Evolutionary conservation across 2,329 filamentous ascomycete species (phyloP).

Genomic region (Phyllosticta citribraziliensis): DNA sequence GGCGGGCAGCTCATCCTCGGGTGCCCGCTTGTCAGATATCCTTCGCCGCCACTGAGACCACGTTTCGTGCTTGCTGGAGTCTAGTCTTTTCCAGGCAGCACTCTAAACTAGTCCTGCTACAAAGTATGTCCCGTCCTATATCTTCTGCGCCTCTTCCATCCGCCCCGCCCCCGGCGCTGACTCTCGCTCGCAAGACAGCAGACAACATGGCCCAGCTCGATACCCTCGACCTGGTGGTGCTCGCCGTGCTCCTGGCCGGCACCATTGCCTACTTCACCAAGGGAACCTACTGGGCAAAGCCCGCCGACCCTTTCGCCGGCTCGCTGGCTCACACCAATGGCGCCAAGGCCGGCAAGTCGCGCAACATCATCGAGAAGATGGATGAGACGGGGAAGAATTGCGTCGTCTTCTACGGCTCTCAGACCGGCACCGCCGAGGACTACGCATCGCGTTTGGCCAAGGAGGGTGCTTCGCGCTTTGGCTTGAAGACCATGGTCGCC

Average conservation of each 20-base stretch:
- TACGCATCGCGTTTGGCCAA: conserved; percentile 94
- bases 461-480: conserved; percentile 92
- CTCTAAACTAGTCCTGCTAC: neutral
- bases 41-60: conserved; percentile 7
- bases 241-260: conserved; percentile 72
- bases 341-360: conserved; percentile 70
- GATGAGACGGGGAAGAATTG: conserved; percentile 94
- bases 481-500: conserved; percentile 94
- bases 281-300: conserved; percentile 82
- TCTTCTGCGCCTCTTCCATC: neutral
- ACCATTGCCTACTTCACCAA: conserved; percentile 97
- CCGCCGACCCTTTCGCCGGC: conserved; percentile 78
- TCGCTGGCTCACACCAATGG: conserved; percentile 58
- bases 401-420: conserved; percentile 95
- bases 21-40: conserved; percentile 1
- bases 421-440: conserved; percentile 96
- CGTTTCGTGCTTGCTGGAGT: conserved; percentile 1
- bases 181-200: conserved; percentile 34
- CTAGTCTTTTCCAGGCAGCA: neutral
- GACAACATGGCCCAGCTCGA: conserved; percentile 85
- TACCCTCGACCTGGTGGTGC: conserved; percentile 87
- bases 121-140: conserved; percentile 5
- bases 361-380: conserved; percentile 93
- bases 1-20: neutral
- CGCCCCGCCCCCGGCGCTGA: neutral